Evolutionary conservation across 768 basidiomycete species (phyloP).

Genomic region (Tulasnella sp.): DNA sequence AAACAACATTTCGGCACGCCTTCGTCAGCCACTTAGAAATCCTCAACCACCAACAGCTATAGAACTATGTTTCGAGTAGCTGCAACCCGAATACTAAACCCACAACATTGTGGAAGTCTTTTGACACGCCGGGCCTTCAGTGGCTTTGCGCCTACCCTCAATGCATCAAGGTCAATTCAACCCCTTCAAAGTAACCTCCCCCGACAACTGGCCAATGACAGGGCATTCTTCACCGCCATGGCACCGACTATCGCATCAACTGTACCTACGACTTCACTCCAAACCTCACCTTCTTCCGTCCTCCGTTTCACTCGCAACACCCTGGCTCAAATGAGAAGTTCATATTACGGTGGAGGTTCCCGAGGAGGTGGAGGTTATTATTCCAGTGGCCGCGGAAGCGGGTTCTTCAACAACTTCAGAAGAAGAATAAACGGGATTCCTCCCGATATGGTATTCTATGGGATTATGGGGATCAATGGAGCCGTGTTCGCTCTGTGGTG

Average conservation of each 20-base stretch:
- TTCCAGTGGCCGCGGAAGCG: background rate
- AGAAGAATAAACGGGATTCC: slow-evolving; percentile 9
- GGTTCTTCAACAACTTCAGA: slow-evolving; percentile 7
- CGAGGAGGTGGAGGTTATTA: slow-evolving; percentile 7
- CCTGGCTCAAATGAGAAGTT: background rate
- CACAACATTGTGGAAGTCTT: background rate
- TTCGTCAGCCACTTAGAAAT: background rate
- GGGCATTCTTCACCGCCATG: background rate
- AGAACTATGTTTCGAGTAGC: background rate
- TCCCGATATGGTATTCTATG: slow-evolving; percentile 13
- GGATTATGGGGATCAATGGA: slow-evolving; percentile 23
- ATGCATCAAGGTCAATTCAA: background rate
- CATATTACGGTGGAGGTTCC: slow-evolving; percentile 11
- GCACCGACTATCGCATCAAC: background rate
- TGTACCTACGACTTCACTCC: background rate
- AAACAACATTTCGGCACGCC: slow-evolving; percentile 8
- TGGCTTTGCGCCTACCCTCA: background rate
- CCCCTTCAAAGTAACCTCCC: background rate
- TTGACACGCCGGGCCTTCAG: background rate
- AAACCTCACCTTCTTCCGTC: background rate
- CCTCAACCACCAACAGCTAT: background rate
- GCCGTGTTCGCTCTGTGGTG: slow-evolving; percentile 23
- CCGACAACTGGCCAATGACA: background rate
- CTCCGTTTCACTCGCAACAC: background rate
- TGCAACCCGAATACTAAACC: background rate